A percentile compares a stretch with the other conserved stretches of the same genome.
Evolutionary conservation across 1,139 yeast genomes (phyloP).

Genomic region (Geotrichum restrictum): DNA sequence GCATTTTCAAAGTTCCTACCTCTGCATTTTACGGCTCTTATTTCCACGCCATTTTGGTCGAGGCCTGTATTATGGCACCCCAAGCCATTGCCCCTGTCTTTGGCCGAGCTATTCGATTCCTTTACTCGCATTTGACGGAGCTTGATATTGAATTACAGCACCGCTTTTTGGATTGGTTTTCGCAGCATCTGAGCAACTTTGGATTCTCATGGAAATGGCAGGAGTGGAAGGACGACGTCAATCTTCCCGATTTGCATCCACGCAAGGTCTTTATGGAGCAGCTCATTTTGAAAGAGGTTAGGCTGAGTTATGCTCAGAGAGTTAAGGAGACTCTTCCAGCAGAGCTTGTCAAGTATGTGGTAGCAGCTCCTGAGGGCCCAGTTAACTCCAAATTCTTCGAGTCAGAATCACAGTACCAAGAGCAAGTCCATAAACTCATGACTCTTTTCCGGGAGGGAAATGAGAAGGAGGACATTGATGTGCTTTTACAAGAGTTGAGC

Average conservation of each 20-base stretch:
- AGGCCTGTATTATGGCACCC: conserved; percentile 82
- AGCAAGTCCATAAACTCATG: conserved; percentile 37
- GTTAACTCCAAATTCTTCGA: conserved; percentile 40
- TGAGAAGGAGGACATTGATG: conserved; percentile 36
- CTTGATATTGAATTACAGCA: conserved; percentile 73
- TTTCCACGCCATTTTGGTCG: conserved; percentile 81
- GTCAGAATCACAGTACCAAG: conserved; percentile 38
- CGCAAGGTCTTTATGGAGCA: conserved; percentile 70
- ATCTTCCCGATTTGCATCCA: conserved; percentile 55
- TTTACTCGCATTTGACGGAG: conserved; percentile 63
- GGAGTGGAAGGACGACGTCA: conserved; percentile 59
- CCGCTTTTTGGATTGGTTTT: conserved; percentile 85
- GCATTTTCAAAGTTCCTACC: conserved; percentile 71
- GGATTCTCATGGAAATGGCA: conserved; percentile 98
- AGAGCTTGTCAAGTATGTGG: conserved; percentile 62
- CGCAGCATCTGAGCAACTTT: conserved; percentile 88
- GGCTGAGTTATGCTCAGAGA: conserved; percentile 67
- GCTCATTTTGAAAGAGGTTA: conserved; percentile 75
- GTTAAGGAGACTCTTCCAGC: conserved; percentile 72
- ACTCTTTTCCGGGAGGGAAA: conserved; percentile 35
- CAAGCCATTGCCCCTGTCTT: conserved; percentile 92
- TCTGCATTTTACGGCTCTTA: conserved; percentile 38
- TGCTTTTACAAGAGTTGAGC: conserved; percentile 37
- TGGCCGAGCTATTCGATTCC: conserved; percentile 86
- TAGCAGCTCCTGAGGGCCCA: conserved; percentile 46